phyloP scores from a whole-genome alignment of 2,329 filamentous ascomycete genomes.

The Cladosporium austrohemisphaericum region DNA sequence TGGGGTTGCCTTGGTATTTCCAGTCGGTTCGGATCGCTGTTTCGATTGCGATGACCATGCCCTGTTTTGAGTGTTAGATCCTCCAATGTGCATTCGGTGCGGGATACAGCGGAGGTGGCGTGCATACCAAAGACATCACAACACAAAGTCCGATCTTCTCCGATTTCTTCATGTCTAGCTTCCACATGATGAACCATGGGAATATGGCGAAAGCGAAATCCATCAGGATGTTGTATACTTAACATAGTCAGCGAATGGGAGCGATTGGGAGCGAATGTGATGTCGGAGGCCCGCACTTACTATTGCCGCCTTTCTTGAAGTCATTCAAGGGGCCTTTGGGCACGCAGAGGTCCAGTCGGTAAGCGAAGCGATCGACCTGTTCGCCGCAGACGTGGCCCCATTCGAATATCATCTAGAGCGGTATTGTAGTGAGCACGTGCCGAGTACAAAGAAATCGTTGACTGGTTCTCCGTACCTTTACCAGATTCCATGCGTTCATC shows the following conservation, averaged over 20 bases:
- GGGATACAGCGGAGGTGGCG: not conserved
- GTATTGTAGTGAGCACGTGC: constrained; percentile 8
- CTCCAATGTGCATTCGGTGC: not conserved
- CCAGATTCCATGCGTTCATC: constrained; percentile 49
- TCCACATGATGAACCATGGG: constrained; percentile 50
- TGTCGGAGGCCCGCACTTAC: constrained; percentile 32
- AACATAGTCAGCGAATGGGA: constrained; percentile 13
- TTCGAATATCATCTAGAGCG: constrained; percentile 42
- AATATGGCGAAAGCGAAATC: constrained; percentile 51
- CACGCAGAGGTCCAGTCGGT: constrained; percentile 47
- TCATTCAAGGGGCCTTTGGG: constrained; percentile 37
- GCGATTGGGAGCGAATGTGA: constrained; percentile 11
- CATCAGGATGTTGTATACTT: constrained; percentile 54
- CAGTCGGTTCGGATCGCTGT: constrained; percentile 48
- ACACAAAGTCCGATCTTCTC: constrained; percentile 51
- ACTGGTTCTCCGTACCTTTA: constrained; percentile 33
- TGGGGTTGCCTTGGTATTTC: constrained; percentile 47
- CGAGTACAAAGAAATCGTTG: not conserved
- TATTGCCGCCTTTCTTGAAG: constrained; percentile 51
- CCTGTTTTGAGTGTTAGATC: constrained; percentile 28
- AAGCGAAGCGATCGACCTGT: constrained; percentile 45
- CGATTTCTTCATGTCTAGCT: constrained; percentile 45
- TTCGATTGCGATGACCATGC: constrained; percentile 49
- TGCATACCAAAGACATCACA: constrained; percentile 44
- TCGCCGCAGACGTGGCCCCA: constrained; percentile 48